These are phyloP conservation scores for Phylloboletellus chloephorus DNA, from an alignment of 1,284 basidiomycete genomes.

Conservation along the genomic window DNA sequence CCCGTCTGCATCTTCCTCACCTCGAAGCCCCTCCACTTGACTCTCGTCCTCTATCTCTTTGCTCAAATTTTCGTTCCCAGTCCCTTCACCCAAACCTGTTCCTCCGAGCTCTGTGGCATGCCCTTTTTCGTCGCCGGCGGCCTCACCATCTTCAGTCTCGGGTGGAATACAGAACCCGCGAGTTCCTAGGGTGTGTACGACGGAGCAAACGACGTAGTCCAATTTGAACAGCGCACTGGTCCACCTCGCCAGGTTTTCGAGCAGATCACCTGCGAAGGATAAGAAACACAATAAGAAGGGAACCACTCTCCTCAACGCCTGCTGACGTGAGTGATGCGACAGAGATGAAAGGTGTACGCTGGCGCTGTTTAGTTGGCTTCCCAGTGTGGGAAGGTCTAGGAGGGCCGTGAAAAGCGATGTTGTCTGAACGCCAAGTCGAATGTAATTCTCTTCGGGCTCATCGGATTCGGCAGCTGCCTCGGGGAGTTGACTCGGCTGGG, in stretches of 20 bases:
- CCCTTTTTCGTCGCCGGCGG: constrained; percentile 46
- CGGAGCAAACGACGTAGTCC: constrained; percentile 69
- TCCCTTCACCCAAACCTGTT: constrained; percentile 82
- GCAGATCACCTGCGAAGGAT: constrained; percentile 47
- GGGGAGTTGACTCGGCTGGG: constrained; percentile 18
- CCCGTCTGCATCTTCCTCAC: constrained; percentile 47
- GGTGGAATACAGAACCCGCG: constrained; percentile 92
- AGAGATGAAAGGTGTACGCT: constrained; percentile 27
- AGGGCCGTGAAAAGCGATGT: constrained; percentile 37
- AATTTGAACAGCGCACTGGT: constrained; percentile 84
- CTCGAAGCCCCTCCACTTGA: constrained; percentile 90
- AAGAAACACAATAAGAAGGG: constrained; percentile 67
- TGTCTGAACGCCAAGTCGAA: constrained; percentile 37
- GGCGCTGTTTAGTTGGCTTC: constrained; percentile 32
- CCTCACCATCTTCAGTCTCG: constrained; percentile 55
- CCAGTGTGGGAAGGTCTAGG: constrained; percentile 41
- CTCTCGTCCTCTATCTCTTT: constrained; percentile 93
- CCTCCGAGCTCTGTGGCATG: constrained; percentile 49
- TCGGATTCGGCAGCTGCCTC: constrained; percentile 7
- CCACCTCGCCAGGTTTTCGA: constrained; percentile 57
- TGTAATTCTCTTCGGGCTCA: constrained; percentile 35
- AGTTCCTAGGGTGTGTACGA: constrained; percentile 70
- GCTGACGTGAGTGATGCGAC: constrained; percentile 29
- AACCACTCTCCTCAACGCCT: constrained; percentile 38
- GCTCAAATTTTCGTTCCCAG: constrained; percentile 82